Evolutionary conservation across 2,329 filamentous ascomycete species (phyloP).

Genomic region (Pleomassaria siparia): DNA sequence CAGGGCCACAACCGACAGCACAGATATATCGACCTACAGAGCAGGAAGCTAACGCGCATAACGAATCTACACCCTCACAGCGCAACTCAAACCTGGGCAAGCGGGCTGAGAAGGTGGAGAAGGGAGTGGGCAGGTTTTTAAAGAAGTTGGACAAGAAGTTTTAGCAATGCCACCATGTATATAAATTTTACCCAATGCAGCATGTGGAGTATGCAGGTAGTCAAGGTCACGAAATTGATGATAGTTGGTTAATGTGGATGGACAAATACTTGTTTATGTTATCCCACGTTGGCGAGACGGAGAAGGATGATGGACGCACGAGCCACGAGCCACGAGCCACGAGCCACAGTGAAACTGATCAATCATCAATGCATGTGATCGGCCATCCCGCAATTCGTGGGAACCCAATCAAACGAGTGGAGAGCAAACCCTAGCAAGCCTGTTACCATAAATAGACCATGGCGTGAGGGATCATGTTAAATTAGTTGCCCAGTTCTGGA

Average conservation of each 20-base stretch:
- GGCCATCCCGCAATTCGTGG: background rate
- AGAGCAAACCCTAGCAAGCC: background rate
- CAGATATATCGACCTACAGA: conserved; percentile 72
- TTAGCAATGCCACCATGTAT: conserved; percentile 17
- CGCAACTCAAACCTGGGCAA: conserved; percentile 61
- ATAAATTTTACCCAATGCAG: background rate
- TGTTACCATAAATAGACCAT: conserved; percentile 4
- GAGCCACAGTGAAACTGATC: no score
- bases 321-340: background rate
- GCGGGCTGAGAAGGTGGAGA: conserved; percentile 67
- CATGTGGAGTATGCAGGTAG: no score
- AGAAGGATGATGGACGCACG: no score
- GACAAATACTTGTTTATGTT: no score
- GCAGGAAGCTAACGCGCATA: conserved; percentile 49
- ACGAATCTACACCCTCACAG: conserved; percentile 21
- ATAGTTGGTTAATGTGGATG: no score
- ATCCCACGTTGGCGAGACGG: no score
- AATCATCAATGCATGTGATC: conserved; percentile 3
- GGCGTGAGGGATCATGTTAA: background rate
- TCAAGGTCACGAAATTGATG: no score
- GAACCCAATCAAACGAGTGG: conserved; percentile 1
- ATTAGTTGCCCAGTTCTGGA: background rate
- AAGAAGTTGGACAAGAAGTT: conserved; percentile 81
- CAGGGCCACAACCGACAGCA: conserved; percentile 43
- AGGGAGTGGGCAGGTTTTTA: conserved; percentile 69